phyloP scores from a whole-genome alignment of 164 flowering plant genomes.

The Pachysandra terminalis region DNA sequence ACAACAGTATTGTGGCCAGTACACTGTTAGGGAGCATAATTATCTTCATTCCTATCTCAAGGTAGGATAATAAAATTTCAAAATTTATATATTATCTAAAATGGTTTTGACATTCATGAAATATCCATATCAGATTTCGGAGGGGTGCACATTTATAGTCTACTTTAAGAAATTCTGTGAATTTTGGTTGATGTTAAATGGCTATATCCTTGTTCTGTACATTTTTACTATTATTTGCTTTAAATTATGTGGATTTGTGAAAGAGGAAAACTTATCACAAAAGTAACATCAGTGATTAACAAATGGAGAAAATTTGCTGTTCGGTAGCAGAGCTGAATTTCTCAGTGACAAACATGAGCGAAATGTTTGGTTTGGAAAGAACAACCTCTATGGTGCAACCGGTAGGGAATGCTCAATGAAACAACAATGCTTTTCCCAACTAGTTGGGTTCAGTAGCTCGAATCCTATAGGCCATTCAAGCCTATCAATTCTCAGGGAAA shows the following conservation, averaged over 20 bases:
- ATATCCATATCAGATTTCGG: not conserved
- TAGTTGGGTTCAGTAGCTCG: too few relatives aligned
- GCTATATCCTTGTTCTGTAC: not conserved
- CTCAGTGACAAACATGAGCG: too few relatives aligned
- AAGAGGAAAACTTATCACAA: not conserved
- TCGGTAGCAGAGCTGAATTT: not conserved
- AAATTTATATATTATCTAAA: slow-evolving; percentile 1
- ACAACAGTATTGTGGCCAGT: slow-evolving; percentile 63
- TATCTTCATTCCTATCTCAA: slow-evolving; percentile 73
- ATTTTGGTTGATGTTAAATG: not conserved
- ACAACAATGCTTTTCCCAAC: not conserved
- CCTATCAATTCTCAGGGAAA: too few relatives aligned
- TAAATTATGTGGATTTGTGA: too few relatives aligned
- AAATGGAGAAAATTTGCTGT: not conserved
- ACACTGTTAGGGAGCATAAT: slow-evolving; percentile 85
- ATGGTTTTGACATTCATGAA: not conserved
- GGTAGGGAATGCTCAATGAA: not conserved
- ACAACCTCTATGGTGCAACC: too few relatives aligned
- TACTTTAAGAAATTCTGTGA: not conserved
- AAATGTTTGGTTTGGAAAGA: too few relatives aligned
- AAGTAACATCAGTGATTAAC: not conserved
- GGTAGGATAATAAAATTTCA: slow-evolving; percentile 36
- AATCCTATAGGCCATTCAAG: too few relatives aligned
- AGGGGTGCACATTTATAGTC: not conserved
- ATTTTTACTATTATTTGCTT: too few relatives aligned